These are phyloP conservation scores for Thelonectria rubi DNA, from an alignment of 2,329 filamentous ascomycete species.

Conservation along the genomic window DNA sequence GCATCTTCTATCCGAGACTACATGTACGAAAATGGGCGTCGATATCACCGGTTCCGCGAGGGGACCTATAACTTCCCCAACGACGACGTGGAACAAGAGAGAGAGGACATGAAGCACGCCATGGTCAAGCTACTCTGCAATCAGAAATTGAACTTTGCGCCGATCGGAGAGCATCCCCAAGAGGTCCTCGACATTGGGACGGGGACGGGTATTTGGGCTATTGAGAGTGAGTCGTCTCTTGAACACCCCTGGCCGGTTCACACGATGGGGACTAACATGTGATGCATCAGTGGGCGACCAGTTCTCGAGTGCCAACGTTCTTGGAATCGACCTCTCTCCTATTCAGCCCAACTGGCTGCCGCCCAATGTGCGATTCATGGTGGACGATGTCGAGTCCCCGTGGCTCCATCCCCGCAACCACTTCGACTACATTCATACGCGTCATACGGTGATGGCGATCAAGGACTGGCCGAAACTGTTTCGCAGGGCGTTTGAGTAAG, in stretches of 20 bases:
- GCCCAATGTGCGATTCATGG: conserved; percentile 63
- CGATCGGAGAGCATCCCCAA: conserved; percentile 57
- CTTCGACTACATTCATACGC: conserved; percentile 70
- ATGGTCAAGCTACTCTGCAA: conserved; percentile 60
- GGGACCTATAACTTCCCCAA: conserved; percentile 68
- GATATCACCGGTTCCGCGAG: conserved; percentile 65
- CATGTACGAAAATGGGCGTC: conserved; percentile 64
- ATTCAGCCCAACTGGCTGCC: conserved; percentile 63
- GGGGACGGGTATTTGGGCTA: conserved; percentile 68
- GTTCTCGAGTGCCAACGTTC: conserved; percentile 54
- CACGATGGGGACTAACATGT: conserved; percentile 21
- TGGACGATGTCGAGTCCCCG: conserved; percentile 66
- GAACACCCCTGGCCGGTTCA: background rate
- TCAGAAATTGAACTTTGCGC: conserved; percentile 61
- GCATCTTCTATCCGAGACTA: conserved; percentile 59
- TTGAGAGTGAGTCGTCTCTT: conserved; percentile 54
- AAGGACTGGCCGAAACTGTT: conserved; percentile 64
- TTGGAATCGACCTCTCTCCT: conserved; percentile 58
- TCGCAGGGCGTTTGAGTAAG: conserved; percentile 41
- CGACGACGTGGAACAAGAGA: conserved; percentile 67
- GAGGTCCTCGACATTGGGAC: conserved; percentile 67
- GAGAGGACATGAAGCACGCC: conserved; percentile 65
- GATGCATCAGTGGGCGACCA: conserved; percentile 55
- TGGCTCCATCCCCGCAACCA: conserved; percentile 64
- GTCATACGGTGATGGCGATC: conserved; percentile 65